Evolutionary conservation across 148 eudicot genomes (phyloP), one percentile per base, ranked within the genome.

Genomic region (Salicornia ramosissima): DNA sequence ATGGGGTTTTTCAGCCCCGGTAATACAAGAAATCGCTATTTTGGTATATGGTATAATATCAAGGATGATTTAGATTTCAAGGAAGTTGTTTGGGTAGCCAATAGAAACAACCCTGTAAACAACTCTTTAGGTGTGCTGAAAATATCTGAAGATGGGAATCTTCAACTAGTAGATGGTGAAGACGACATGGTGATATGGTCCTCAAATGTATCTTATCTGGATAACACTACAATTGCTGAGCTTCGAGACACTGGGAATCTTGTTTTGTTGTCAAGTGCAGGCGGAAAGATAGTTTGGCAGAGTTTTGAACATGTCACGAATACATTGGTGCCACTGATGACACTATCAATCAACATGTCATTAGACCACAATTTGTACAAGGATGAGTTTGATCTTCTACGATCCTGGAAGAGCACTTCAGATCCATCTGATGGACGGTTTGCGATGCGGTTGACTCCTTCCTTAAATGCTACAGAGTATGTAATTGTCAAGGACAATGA

Each of bases 31-130:
- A n/a, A n/a, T n/a, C n/a, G n/a, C n/a, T n/a, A n/a, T n/a, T n/a
- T n/a, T n/a, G n/a, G n/a, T n/a, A n/a, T n/a, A n/a, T n/a, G n/a
- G n/a, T n/a, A n/a, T n/a, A n/a, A n/a, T n/a, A n/a, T n/a, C n/a
- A n/a, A n/a, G n/a, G n/a, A n/a, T n/a, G n/a, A n/a, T n/a, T n/a
- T n/a, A n/a, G n/a, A n/a, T n/a, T n/a, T 8, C 40, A 36, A 36
- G 33, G 60, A 71, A 39, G 77, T 82, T 0, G 53, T 81, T 1
- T 85, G 89, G 89, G 83, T 85, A 4, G 86, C 86, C 26, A 85
- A 85, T 39, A 72, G 89, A 24, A 71, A 72, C 15, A 64, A 50
- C 11, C 86, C 88, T 8, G 49, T 85, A 0, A 47, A 47, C 6
- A 69, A 72, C 59, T 34, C 54, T 21, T 39, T 69, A 3, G 79